These are phyloP conservation scores for Rubus parviflorus DNA, from an alignment of 306 rosid genomes.

Conservation along the genomic window DNA sequence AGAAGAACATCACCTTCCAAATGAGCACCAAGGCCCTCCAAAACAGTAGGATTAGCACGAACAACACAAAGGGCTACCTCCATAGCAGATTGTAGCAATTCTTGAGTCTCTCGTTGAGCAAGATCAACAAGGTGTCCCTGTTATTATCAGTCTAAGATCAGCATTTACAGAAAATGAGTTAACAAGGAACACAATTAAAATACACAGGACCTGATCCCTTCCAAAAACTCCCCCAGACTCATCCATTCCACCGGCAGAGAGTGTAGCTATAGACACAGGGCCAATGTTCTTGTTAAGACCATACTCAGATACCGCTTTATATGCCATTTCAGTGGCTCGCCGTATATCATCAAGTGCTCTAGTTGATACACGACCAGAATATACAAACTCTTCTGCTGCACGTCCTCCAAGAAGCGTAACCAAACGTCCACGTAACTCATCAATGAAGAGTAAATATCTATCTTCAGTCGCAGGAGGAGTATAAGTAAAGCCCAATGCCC, in stretches of 20 bases:
- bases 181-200: conserved; percentile 5
- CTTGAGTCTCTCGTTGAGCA: conserved; percentile 88
- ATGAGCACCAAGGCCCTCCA: conserved; percentile 95
- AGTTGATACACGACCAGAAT: conserved; percentile 94
- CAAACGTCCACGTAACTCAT: conserved; percentile 92
- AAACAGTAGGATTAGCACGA: conserved; percentile 84
- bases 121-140: conserved; percentile 96
- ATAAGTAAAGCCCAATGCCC: conserved; percentile 95
- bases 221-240: conserved; percentile 88
- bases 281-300: conserved; percentile 90
- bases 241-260: conserved; percentile 82
- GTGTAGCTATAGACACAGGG: conserved; percentile 84
- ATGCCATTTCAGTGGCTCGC: conserved; percentile 97
- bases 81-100: conserved; percentile 84
- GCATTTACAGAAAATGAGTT: conserved; percentile 26
- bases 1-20: conserved; percentile 62
- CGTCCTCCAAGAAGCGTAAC: conserved; percentile 99
- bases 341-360: conserved; percentile 97
- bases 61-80: conserved; percentile 80
- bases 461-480: conserved; percentile 91
- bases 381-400: conserved; percentile 97
- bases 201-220: conserved; percentile 83
- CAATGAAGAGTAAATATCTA: conserved; percentile 94
- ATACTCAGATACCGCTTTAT: conserved; percentile 98
- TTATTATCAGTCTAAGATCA: conserved; percentile 38